A percentile compares a stretch with the other conserved stretches of the same genome.
Evolutionary conservation across 2,329 filamentous ascomycete genomes (phyloP).

Genomic region (Neofusicoccum laricinum): DNA sequence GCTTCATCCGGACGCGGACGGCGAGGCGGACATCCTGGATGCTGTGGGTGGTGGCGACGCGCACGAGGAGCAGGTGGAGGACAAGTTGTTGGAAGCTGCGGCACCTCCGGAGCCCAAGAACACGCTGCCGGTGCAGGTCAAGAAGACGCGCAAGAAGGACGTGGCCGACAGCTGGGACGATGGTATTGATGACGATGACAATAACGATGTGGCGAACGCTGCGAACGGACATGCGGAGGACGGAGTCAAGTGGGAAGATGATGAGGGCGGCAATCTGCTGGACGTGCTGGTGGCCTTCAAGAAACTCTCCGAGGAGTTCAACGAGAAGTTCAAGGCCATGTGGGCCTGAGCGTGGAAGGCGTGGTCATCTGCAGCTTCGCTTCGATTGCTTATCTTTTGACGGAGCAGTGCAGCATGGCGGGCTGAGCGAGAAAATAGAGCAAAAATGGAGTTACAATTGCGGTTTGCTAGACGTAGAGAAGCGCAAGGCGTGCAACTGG

Average conservation of each 20-base stretch:
- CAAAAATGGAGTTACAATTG: too few species aligned
- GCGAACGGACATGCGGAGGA: constrained; percentile 6
- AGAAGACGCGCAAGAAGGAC: constrained; percentile 37
- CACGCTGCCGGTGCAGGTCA: constrained; percentile 33
- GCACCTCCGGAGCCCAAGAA: constrained; percentile 26
- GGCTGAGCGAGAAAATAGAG: too few species aligned
- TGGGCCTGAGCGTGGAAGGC: constrained; percentile 49
- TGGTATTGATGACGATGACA: constrained; percentile 22
- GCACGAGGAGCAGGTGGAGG: constrained; percentile 43
- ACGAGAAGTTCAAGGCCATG: constrained; percentile 61
- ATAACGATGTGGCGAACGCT: neutral
- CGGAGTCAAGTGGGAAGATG: constrained; percentile 40
- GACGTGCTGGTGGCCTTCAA: constrained; percentile 60
- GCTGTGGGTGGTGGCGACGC: constrained; percentile 41
- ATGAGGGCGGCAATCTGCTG: constrained; percentile 45
- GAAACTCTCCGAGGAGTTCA: constrained; percentile 57
- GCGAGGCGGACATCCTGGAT: constrained; percentile 51
- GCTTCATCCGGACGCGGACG: constrained; percentile 47
- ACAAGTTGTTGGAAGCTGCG: constrained; percentile 45
- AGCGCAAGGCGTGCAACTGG: neutral
- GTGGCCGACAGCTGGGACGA: constrained; percentile 42
- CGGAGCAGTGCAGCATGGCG: too few species aligned
- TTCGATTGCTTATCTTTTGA: neutral
- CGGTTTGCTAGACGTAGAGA: too few species aligned
- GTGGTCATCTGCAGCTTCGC: too few species aligned